These are phyloP conservation scores for Coniferiporia sulphurascens DNA, from an alignment of 1,284 basidiomycete genomes.

Conservation along the genomic window DNA sequence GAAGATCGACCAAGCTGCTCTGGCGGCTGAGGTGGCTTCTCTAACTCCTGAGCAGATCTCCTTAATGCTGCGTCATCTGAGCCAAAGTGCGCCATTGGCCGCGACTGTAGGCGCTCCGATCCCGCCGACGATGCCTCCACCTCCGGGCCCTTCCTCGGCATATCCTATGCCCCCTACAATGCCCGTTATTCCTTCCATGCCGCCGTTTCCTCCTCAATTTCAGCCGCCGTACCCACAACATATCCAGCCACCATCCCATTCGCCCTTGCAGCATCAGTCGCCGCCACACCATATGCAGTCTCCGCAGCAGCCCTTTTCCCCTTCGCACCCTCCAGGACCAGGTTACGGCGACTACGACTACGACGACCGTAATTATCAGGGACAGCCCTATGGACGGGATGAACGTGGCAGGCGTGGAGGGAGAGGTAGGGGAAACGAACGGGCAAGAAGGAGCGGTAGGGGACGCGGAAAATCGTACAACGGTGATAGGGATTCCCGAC, in stretches of 20 bases:
- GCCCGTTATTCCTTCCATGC: neutral
- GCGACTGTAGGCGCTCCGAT: neutral
- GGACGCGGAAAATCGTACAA: slow-evolving; percentile 6
- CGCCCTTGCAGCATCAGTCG: neutral
- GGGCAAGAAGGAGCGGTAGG: slow-evolving; percentile 8
- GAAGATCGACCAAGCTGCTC: slow-evolving; percentile 27
- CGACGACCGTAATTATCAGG: slow-evolving; percentile 3
- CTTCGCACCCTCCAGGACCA: neutral
- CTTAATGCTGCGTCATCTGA: slow-evolving; percentile 38
- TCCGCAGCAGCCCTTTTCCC: neutral
- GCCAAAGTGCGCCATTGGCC: slow-evolving; percentile 9
- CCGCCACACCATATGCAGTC: neutral
- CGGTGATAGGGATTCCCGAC: slow-evolving; percentile 1
- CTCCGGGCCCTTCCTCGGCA: neutral
- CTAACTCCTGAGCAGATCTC: slow-evolving; percentile 61
- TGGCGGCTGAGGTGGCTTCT: slow-evolving; percentile 48
- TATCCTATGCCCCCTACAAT: neutral
- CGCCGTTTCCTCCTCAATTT: neutral
- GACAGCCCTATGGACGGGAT: neutral
- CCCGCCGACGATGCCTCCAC: neutral
- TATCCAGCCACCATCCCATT: neutral
- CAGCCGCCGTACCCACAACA: neutral
- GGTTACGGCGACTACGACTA: slow-evolving; percentile 3
- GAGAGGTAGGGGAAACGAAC: slow-evolving; percentile 3
- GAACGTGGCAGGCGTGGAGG: slow-evolving; percentile 1